Percentiles rank a stretch among this genome's conserved stretches.
Evolutionary conservation across 1,284 basidiomycete genomes (phyloP).

Genomic region (Puccinia polysora): DNA sequence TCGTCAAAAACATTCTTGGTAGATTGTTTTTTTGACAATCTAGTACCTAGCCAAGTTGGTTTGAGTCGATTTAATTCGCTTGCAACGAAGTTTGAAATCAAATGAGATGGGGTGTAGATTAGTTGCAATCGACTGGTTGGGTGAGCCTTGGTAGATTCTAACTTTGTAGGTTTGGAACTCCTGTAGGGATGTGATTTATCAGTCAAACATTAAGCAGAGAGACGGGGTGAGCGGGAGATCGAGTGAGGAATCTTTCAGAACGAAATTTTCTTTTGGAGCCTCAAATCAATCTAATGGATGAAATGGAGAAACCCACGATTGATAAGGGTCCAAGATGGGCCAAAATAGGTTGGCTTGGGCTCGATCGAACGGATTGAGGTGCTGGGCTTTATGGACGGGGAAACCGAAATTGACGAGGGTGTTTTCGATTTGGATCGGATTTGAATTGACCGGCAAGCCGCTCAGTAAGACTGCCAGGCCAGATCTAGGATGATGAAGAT

Average conservation of each 20-base stretch:
- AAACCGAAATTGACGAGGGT: neutral
- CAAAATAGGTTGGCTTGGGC: neutral
- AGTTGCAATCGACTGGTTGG: neutral
- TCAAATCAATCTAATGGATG: neutral
- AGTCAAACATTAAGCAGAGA: neutral
- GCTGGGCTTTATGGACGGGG: neutral
- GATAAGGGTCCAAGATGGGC: constrained; percentile 5
- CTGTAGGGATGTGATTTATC: neutral
- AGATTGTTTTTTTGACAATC: no score
- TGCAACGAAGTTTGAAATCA: neutral
- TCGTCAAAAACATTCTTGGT: no score
- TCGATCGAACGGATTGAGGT: neutral
- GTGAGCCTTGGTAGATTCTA: neutral
- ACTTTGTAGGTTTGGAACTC: neutral
- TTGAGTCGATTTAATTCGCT: neutral
- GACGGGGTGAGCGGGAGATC: no score
- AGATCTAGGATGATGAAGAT: no score
- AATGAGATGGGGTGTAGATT: neutral
- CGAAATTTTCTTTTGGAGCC: neutral
- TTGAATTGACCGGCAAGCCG: neutral
- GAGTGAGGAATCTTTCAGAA: no score
- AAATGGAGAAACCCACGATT: neutral
- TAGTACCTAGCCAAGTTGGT: neutral
- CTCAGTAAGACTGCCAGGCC: neutral
- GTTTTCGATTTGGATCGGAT: constrained; percentile 12